Evolutionary conservation across 2,329 filamentous ascomycete species (phyloP), one percentile per base, ranked within the genome.

Genomic region (Hymenoscyphus scutula): DNA sequence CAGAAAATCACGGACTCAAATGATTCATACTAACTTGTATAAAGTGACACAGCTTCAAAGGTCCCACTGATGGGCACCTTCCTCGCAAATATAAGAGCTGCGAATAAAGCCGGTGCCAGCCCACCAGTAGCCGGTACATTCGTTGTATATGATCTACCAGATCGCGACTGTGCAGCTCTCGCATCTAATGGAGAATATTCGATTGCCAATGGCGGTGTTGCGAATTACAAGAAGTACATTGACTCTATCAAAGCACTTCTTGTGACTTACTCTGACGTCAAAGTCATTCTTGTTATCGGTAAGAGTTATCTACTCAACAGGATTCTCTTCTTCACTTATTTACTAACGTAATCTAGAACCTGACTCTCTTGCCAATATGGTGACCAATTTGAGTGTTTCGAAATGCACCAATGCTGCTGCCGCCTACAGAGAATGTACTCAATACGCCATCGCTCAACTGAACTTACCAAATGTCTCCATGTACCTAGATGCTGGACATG

Each of bases 401-500:
- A 82, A 84, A 58, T 88, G 85, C 74, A 74, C 82, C 59, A 76
- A 80, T 65, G 82, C 83, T 25, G 78, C 82, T 30, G 66, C 76
- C 3, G 81, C 81, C 51, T 88, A 88, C 76, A 78, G 80, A 67
- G 79, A 82, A 29, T 78, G 82, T 64, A 79, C 82, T 37, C 77
- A 80, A 38, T 87, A 87, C 70, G 84, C 84, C 1, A 71, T 87
- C 57, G 76, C 77, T 65, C 77, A 77, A 55, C 77, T 88, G 66
- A 84, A 87, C 74, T 77, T 87, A 32, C 76, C 80, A 64, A 88
- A 88, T 71, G 85, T 88, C 29, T 77, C 82, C 65, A 84, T 85
- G 82, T 88, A 88, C 73, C 73, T 88, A 23, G 85, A 88, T 68
- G 85, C 83, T 8, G 85, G 84, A 62, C 85, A 88, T 73, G 84